Conservation (phyloP, 148 eudicot genomes). For the Cornus kousa region DNA sequence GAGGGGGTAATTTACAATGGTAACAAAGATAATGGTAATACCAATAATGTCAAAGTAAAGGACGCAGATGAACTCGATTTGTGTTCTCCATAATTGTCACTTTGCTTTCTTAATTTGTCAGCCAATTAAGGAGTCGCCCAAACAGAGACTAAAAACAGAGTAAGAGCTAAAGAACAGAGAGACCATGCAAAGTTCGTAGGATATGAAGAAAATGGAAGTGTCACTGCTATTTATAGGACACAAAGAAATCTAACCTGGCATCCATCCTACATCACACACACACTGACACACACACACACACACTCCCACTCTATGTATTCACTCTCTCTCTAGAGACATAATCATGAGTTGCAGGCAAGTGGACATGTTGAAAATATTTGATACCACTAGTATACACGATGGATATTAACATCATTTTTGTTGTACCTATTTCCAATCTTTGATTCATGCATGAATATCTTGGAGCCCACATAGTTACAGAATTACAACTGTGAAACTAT, state of each 20-base stretch:
- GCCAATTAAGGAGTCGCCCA: slow-evolving; percentile 9
- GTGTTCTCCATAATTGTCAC: slow-evolving; percentile 37
- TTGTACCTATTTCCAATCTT: too few relatives aligned
- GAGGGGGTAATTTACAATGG: too few relatives aligned
- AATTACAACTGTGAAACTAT: too few relatives aligned
- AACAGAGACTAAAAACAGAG: not conserved
- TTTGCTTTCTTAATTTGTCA: not conserved
- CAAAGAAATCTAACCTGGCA: not conserved
- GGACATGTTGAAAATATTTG: too few relatives aligned
- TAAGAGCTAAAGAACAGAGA: slow-evolving; percentile 6
- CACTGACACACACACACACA: too few relatives aligned
- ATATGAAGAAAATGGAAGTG: slow-evolving; percentile 10
- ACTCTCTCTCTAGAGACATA: not conserved
- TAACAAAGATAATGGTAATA: too few relatives aligned
- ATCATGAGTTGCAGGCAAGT: too few relatives aligned
- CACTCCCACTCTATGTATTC: too few relatives aligned
- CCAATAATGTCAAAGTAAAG: slow-evolving; percentile 36
- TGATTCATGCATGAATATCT: too few relatives aligned
- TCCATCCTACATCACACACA: not conserved
- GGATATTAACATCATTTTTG: too few relatives aligned
- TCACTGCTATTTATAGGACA: slow-evolving; percentile 14
- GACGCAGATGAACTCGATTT: slow-evolving; percentile 38
- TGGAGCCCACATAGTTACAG: too few relatives aligned
- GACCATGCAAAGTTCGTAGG: slow-evolving; percentile 22
- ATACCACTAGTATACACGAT: too few relatives aligned